A percentile compares a stretch with the other conserved stretches of the same genome.
These are phyloP conservation scores for Galerina sulciceps DNA, from an alignment of 768 basidiomycete genomes.

Conservation along the genomic window DNA sequence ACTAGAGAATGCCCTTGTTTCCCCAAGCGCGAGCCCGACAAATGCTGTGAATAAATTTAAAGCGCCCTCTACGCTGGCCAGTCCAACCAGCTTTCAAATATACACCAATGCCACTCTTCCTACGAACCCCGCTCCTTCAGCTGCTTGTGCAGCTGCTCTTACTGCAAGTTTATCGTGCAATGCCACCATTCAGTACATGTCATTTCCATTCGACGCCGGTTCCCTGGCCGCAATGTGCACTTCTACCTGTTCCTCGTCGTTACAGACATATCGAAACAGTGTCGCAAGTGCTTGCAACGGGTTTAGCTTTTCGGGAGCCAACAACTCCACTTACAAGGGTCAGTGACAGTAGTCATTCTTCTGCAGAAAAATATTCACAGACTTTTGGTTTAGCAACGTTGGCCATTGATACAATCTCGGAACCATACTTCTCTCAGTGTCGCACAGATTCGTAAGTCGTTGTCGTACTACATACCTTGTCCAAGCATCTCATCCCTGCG, in stretches of 20 bases:
- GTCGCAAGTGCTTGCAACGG: not conserved
- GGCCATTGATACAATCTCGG: not conserved
- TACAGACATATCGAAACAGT: conserved; percentile 1
- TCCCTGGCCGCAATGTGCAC: not conserved
- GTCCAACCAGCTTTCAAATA: not conserved
- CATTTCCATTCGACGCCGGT: not conserved
- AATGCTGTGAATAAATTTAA: not conserved
- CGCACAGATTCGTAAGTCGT: not conserved
- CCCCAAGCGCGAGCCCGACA: not conserved
- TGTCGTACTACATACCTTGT: too few relatives aligned
- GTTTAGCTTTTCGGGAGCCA: not conserved
- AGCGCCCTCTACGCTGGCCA: not conserved
- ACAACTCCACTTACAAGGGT: conserved; percentile 6
- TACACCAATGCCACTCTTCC: conserved; percentile 2
- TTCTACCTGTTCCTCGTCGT: not conserved
- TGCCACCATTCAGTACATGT: conserved; percentile 1
- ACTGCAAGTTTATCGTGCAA: conserved; percentile 1
- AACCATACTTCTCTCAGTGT: not conserved
- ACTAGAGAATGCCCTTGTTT: conserved; percentile 1
- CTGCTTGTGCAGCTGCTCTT: conserved; percentile 4
- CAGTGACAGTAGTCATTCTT: not conserved
- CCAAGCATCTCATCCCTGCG: not conserved
- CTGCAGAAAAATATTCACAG: not conserved
- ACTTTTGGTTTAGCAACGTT: not conserved
- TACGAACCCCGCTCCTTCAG: not conserved